Evolutionary conservation across 345 rosid genomes (phyloP).

Genomic region (Eutrema japonicum): DNA sequence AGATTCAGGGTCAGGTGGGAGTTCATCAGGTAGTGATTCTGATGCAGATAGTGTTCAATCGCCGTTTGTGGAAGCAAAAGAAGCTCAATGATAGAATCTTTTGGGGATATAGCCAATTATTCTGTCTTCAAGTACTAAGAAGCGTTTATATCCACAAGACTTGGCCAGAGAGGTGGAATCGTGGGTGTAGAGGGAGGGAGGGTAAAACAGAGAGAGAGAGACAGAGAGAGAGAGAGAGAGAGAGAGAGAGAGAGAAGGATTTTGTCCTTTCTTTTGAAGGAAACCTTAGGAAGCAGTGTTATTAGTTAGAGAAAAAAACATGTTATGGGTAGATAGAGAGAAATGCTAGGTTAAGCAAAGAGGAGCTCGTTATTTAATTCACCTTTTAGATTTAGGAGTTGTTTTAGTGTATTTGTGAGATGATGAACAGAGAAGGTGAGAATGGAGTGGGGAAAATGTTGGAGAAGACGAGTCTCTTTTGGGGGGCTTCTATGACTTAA

Average conservation of each 20-base stretch:
- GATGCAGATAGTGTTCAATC: conserved; percentile 43
- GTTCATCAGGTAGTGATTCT: conserved; percentile 41
- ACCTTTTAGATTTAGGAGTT: conserved; percentile 23
- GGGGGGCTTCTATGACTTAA: background rate
- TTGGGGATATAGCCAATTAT: background rate
- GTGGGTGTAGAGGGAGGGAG: conserved; percentile 32
- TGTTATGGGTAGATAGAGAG: conserved; percentile 28
- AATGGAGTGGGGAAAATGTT: background rate
- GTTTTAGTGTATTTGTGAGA: conserved; percentile 30
- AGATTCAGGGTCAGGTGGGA: conserved; percentile 28
- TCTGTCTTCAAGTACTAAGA: background rate
- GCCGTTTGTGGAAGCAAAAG: conserved; percentile 43
- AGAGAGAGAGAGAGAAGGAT: background rate
- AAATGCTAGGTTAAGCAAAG: background rate
- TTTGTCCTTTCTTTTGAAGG: conserved; percentile 2
- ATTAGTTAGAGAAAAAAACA: conserved; percentile 4
- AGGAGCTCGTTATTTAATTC: conserved; percentile 10
- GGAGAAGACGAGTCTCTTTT: background rate
- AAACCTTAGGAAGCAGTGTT: conserved; percentile 29
- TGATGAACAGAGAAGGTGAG: conserved; percentile 13
- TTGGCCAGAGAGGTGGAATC: background rate
- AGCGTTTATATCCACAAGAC: background rate
- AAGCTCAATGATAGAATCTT: conserved; percentile 6
- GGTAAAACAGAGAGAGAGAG: background rate
- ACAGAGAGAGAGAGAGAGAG: background rate